Evolutionary conservation across 140 eudicot genomes (phyloP).

Genomic region (Anethum foeniculum): DNA sequence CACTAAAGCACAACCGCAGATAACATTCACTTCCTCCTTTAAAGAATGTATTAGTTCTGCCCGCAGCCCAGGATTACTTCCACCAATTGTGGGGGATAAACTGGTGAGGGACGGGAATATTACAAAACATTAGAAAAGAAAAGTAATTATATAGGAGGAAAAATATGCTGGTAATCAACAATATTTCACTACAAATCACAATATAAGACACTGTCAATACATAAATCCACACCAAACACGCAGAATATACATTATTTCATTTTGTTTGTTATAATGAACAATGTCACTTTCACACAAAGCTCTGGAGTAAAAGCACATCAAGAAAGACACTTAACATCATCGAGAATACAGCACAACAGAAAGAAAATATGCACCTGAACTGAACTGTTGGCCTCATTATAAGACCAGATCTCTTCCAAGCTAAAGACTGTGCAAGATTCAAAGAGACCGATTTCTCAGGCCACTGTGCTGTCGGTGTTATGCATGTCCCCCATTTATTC

Average conservation of each 20-base stretch:
- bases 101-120: conserved; percentile 23
- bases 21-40: conserved; percentile 60
- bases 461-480: conserved; percentile 81
- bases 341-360: neutral
- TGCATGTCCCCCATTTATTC: conserved; percentile 84
- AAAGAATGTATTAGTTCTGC: conserved; percentile 79
- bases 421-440: conserved; percentile 79
- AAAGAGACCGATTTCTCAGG: conserved; percentile 77
- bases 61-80: conserved; percentile 67
- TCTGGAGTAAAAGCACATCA: neutral
- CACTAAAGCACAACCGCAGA: conserved; percentile 60
- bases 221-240: neutral
- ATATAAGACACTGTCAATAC: neutral
- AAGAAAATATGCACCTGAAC: conserved; percentile 40
- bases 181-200: neutral
- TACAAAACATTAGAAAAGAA: neutral
- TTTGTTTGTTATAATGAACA: neutral
- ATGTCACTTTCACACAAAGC: neutral
- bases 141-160: neutral
- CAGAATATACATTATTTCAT: neutral
- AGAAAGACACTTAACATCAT: neutral
- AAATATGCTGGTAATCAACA: neutral
- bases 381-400: conserved; percentile 83
- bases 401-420: conserved; percentile 95
- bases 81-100: conserved; percentile 79